Base-by-base conservation (phyloP, 371 early-diverging fungal species). In the Syncephalastrum contaminatum region DNA sequence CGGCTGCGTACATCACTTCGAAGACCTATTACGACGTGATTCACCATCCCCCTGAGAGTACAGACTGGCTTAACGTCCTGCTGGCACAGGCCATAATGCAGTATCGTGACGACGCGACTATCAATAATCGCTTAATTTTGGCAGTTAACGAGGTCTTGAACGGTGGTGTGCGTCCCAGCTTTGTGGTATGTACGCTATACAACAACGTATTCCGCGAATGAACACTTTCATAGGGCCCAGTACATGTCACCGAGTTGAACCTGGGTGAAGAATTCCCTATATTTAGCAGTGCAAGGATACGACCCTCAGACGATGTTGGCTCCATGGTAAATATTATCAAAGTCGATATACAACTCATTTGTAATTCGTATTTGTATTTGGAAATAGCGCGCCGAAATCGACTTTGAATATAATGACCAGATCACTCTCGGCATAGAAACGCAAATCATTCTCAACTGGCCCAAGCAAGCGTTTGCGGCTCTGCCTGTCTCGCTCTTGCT, bases 1-100 rank as follows among this genome's bases (percentile, higher is more conserved):
- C 78, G 4, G 70, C 69, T 20, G 70, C 73, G 16, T 63, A 73
- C 43, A 81, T 88, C 43, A 70, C 85, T 18, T 66, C 76, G 15
- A 84, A 84, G 59, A 86, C 84, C 2, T 69, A 79, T n/a, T 88
- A 88, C 56, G 83, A 85, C 49, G 56, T 84, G 19, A 62, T 74
- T 20, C 79, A 85, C 36, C 88, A 85, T 53, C 71, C 78, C 19
- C 83, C 89, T 0, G 97, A 97, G 64, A 85, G 92, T 27, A 84
- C 89, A 53, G 92, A 93, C 60, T 97, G 97, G 97, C 83, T 95
- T 45, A 95, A 92, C 48, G 93, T 95, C 3, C 67, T 97, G 40
- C 49, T 95, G 36, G 97, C 93, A 0, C 95, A 95, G 69, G 77
- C 87, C 0, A 84, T 95, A 30, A 75, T 88, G 42, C 85, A 88